Percentiles rank a stretch among this genome's conserved stretches.
Conservation (phyloP, 331 rosid genomes). For the Erythrophleum ivorense region DNA sequence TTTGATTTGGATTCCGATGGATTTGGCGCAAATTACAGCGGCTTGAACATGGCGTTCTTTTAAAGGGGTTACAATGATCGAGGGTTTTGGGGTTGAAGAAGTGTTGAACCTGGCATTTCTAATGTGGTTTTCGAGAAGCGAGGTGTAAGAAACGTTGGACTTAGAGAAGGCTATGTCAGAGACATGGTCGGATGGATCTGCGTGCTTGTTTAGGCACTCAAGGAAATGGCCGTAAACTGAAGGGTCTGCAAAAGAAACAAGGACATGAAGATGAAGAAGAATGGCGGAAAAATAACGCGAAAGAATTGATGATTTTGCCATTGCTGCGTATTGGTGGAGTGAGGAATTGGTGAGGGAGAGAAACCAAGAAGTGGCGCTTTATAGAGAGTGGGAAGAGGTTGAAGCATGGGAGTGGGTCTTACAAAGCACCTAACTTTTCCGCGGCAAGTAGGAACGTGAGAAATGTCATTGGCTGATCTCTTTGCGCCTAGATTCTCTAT, state of each 20-base stretch:
- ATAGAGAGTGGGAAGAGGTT: too few relatives aligned
- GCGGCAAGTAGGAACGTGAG: too few relatives aligned
- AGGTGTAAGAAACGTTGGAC: constrained; percentile 47
- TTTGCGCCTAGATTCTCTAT: too few relatives aligned
- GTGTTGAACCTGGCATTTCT: constrained; percentile 66
- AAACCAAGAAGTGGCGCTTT: too few relatives aligned
- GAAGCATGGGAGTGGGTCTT: too few relatives aligned
- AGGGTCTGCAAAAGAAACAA: constrained; percentile 23
- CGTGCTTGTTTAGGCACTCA: constrained; percentile 41
- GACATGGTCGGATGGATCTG: constrained; percentile 31
- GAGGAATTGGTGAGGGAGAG: too few relatives aligned
- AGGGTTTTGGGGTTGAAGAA: constrained; percentile 57
- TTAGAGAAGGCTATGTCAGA: constrained; percentile 46
- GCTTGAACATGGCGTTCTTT: constrained; percentile 57
- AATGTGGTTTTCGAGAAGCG: constrained; percentile 55
- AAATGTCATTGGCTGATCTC: too few relatives aligned
- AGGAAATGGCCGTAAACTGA: constrained; percentile 49
- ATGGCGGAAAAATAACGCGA: not conserved
- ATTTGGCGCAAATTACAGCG: constrained; percentile 55
- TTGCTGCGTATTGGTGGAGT: not conserved
- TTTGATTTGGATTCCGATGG: constrained; percentile 52
- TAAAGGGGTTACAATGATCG: constrained; percentile 59
- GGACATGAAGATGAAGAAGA: constrained; percentile 42
- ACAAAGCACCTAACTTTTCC: too few relatives aligned
- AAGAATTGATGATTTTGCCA: constrained; percentile 27